phyloP scores from a whole-genome alignment of 495 filamentous ascomycete species.

The Podospora conica region DNA sequence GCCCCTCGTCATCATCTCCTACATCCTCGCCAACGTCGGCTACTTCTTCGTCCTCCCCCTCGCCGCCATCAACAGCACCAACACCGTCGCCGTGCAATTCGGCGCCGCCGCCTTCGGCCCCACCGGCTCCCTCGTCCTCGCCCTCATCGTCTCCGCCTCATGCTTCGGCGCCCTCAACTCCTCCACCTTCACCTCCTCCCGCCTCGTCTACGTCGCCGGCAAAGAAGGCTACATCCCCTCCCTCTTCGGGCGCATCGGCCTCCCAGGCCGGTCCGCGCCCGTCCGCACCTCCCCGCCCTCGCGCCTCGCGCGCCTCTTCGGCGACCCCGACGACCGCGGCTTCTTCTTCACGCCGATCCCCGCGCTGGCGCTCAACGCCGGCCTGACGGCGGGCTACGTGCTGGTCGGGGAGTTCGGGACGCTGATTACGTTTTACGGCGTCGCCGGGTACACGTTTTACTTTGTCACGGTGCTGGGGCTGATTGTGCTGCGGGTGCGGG shows the following conservation, averaged over 20 bases:
- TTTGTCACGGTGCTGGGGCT: constrained; percentile 91
- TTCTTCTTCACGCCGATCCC: constrained; percentile 85
- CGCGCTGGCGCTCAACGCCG: constrained; percentile 74
- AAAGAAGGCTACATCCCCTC: constrained; percentile 91
- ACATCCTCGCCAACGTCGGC: constrained; percentile 82
- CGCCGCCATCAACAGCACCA: constrained; percentile 68
- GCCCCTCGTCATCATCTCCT: constrained; percentile 85
- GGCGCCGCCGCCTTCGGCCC: constrained; percentile 84
- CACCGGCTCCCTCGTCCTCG: constrained; percentile 74
- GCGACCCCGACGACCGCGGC: constrained; percentile 49
- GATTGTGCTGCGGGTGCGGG: constrained; percentile 81
- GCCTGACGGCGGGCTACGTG: constrained; percentile 68
- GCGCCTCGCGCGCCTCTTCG: constrained; percentile 51
- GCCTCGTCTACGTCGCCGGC: constrained; percentile 87
- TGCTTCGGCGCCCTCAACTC: constrained; percentile 93
- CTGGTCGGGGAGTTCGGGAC: constrained; percentile 84
- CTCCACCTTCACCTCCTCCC: constrained; percentile 86
- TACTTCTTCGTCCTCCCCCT: constrained; percentile 95
- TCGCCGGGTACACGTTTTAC: constrained; percentile 94
- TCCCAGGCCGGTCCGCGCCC: constrained; percentile 38
- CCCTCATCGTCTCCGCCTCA: constrained; percentile 78
- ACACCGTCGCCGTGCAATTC: constrained; percentile 92
- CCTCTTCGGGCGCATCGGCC: constrained; percentile 75
- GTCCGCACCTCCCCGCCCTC: constrained; percentile 47
- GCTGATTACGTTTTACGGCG: constrained; percentile 91